A percentile compares a stretch with the other conserved stretches of the same genome.
phyloP scores from a whole-genome alignment of 2,329 filamentous ascomycete genomes.

The Chaetomium sp. region DNA sequence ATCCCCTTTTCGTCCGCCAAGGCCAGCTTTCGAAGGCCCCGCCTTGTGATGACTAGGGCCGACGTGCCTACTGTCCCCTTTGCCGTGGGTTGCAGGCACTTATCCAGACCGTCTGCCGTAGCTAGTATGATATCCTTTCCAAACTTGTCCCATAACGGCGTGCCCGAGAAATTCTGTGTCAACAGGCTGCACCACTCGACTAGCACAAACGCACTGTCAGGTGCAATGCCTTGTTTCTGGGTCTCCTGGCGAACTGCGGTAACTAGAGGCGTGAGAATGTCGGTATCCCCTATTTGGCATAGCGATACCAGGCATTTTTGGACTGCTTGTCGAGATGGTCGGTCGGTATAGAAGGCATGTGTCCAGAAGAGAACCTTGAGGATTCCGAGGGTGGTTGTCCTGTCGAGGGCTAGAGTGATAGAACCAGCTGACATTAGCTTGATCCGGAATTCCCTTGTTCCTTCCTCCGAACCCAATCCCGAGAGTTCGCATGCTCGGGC shows the following conservation, averaged over 20 bases:
- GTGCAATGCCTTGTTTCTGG: conserved; percentile 74
- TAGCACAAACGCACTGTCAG: conserved; percentile 81
- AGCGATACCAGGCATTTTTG: conserved; percentile 76
- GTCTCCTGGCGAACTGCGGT: conserved; percentile 70
- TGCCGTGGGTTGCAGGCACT: conserved; percentile 67
- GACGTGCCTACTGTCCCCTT: conserved; percentile 70
- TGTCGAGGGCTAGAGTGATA: conserved; percentile 47
- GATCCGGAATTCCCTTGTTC: not conserved
- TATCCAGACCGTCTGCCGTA: conserved; percentile 74
- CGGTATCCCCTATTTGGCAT: conserved; percentile 56
- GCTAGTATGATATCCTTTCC: conserved; percentile 67
- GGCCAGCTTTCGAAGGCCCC: conserved; percentile 76
- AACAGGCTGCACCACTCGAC: conserved; percentile 86
- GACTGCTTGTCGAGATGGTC: conserved; percentile 78
- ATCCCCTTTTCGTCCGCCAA: conserved; percentile 62
- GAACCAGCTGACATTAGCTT: conserved; percentile 18
- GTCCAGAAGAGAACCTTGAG: conserved; percentile 81
- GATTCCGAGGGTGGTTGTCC: conserved; percentile 55
- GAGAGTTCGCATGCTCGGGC: conserved; percentile 32
- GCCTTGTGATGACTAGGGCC: conserved; percentile 74
- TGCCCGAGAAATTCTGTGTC: conserved; percentile 68
- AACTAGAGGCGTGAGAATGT: conserved; percentile 66
- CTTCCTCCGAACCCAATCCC: not conserved
- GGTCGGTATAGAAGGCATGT: conserved; percentile 84
- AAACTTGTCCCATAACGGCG: conserved; percentile 64